phyloP scores from a whole-genome alignment of 2,329 filamentous ascomycete genomes.

The Colletotrichum salicis region DNA sequence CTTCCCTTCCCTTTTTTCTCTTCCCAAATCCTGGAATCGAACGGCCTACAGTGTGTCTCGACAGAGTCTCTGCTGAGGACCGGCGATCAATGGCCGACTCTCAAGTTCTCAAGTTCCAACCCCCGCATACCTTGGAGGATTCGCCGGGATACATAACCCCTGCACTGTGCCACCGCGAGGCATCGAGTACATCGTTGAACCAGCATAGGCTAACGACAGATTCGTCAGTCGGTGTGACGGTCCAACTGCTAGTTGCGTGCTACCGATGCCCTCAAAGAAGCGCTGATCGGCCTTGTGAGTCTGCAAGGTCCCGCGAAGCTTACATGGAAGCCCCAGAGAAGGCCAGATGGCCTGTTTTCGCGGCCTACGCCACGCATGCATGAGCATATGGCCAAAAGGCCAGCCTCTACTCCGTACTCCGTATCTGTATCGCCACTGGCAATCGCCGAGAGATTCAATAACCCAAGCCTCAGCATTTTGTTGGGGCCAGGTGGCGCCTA shows the following conservation, averaged over 20 bases:
- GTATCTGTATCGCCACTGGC: not conserved
- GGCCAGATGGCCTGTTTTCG: constrained; percentile 25
- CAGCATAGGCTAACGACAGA: constrained; percentile 29
- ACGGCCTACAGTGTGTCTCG: constrained; percentile 13
- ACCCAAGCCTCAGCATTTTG: not conserved
- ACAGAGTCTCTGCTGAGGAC: constrained; percentile 14
- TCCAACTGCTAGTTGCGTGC: constrained; percentile 29
- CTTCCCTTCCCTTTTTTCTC: not conserved
- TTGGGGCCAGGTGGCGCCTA: not conserved
- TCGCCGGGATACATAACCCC: constrained; percentile 13
- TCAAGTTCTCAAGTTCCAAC: not conserved
- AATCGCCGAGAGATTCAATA: not conserved
- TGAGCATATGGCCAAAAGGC: not conserved
- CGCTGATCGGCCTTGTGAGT: constrained; percentile 22
- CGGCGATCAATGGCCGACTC: not conserved
- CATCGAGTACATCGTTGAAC: constrained; percentile 16
- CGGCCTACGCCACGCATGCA: constrained; percentile 10
- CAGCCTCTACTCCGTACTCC: not conserved
- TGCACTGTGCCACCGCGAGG: constrained; percentile 8
- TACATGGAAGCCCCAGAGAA: constrained; percentile 22
- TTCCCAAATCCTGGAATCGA: constrained; percentile 8
- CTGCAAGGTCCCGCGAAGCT: constrained; percentile 34
- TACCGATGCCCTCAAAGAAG: constrained; percentile 1
- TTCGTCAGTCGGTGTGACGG: constrained; percentile 34
- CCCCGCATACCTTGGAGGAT: constrained; percentile 2